Percentiles rank a stretch among this genome's conserved stretches.
These are phyloP conservation scores for Orbilia javanica DNA, from an alignment of 2,329 filamentous ascomycete species.

Conservation along the genomic window DNA sequence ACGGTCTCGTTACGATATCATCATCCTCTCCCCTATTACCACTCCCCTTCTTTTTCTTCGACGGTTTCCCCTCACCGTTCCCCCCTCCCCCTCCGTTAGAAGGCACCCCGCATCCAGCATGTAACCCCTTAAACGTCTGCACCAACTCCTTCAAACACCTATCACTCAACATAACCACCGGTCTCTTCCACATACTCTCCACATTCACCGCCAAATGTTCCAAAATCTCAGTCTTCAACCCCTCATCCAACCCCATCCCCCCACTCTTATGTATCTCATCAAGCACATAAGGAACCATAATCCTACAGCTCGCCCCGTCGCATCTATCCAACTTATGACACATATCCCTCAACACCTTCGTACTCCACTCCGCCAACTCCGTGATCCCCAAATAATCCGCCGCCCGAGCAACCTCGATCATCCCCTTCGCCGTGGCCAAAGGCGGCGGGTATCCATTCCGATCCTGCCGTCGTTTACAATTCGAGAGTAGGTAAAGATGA, in stretches of 20 bases:
- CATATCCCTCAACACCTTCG: slow-evolving; percentile 50
- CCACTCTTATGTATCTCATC: slow-evolving; percentile 53
- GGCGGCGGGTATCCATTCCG: slow-evolving; percentile 35
- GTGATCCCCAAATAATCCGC: slow-evolving; percentile 59
- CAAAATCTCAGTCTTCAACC: slow-evolving; percentile 17
- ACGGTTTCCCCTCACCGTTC: not conserved
- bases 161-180: slow-evolving; percentile 40
- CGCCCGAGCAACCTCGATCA: slow-evolving; percentile 60
- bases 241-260: slow-evolving; percentile 31
- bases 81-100: not conserved
- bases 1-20: slow-evolving; percentile 1
- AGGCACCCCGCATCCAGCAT: not conserved
- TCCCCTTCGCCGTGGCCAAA: slow-evolving; percentile 38
- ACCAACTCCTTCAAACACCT: slow-evolving; percentile 33
- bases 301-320: slow-evolving; percentile 52
- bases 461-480: slow-evolving; percentile 34
- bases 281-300: slow-evolving; percentile 58
- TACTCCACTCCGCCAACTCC: slow-evolving; percentile 58
- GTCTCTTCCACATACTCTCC: slow-evolving; percentile 56
- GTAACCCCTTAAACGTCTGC: slow-evolving; percentile 28
- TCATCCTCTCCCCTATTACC: not conserved
- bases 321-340: slow-evolving; percentile 59
- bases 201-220: slow-evolving; percentile 30
- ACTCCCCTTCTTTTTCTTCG: not conserved
- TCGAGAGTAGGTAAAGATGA: slow-evolving; percentile 27